phyloP scores from a whole-genome alignment of 2,329 filamentous ascomycete species.

The Fusarium azukiicola region DNA sequence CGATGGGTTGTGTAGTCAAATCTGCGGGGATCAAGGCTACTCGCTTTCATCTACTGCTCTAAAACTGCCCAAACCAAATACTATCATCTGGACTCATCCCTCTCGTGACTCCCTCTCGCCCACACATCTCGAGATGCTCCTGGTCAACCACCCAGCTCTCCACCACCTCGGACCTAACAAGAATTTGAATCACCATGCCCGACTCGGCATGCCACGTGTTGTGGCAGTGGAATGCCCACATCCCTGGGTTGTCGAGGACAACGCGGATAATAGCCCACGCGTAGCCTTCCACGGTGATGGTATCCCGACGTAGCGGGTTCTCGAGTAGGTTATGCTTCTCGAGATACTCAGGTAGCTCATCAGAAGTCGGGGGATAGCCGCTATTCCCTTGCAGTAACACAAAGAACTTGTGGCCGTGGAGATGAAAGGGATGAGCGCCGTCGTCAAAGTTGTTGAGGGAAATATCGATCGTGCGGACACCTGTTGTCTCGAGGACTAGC shows the following conservation, averaged over 20 bases:
- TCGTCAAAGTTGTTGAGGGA: constrained; percentile 82
- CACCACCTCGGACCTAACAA: constrained; percentile 58
- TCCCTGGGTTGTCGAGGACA: constrained; percentile 77
- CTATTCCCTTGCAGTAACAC: constrained; percentile 59
- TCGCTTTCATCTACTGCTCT: too few species aligned
- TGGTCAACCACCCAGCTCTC: constrained; percentile 51
- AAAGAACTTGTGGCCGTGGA: constrained; percentile 81
- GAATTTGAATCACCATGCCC: constrained; percentile 80
- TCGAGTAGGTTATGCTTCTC: constrained; percentile 47
- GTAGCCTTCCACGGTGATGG: constrained; percentile 74
- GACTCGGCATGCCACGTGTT: constrained; percentile 79
- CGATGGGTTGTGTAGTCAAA: not conserved
- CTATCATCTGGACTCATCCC: constrained; percentile 61
- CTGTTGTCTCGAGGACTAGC: constrained; percentile 72
- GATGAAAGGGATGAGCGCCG: constrained; percentile 68
- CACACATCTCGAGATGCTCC: constrained; percentile 55
- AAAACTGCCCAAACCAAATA: constrained; percentile 62
- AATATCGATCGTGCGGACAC: constrained; percentile 75
- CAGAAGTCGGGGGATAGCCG: constrained; percentile 60
- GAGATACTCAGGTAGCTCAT: constrained; percentile 53
- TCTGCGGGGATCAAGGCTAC: not conserved
- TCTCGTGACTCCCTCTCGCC: constrained; percentile 52
- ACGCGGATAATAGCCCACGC: constrained; percentile 77
- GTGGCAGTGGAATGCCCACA: constrained; percentile 81
- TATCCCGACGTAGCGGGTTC: constrained; percentile 64